Conservation (phyloP, 2,329 filamentous ascomycete genomes). For the Pseudophaeomoniella oleicola region DNA sequence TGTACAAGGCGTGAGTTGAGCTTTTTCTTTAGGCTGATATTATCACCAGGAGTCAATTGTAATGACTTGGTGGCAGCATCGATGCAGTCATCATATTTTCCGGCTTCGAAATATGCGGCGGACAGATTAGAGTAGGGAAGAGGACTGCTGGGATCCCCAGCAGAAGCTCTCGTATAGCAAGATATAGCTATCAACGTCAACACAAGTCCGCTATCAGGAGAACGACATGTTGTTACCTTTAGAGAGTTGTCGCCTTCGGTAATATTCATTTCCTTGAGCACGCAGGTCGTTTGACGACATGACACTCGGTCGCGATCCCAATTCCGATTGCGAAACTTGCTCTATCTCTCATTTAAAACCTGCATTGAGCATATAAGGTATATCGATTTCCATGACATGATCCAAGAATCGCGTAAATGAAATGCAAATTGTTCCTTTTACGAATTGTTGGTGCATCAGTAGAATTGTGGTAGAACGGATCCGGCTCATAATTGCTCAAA, state of each 20-base stretch:
- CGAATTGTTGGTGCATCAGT: no score
- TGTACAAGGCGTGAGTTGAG: not conserved
- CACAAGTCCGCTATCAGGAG: not conserved
- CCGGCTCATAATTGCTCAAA: no score
- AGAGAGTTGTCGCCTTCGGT: not conserved
- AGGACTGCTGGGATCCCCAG: not conserved
- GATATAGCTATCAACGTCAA: not conserved
- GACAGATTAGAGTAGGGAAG: not conserved
- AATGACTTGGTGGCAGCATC: not conserved
- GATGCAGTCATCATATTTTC: not conserved
- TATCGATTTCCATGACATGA: no score
- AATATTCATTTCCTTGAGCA: not conserved
- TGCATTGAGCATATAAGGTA: no score
- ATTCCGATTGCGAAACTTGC: no score
- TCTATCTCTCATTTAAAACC: no score
- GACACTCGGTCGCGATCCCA: no score
- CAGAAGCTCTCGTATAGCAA: not conserved
- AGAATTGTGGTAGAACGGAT: no score
- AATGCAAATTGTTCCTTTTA: no score
- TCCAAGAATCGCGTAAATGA: no score
- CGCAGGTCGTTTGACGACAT: not conserved
- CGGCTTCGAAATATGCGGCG: not conserved
- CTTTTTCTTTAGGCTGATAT: not conserved
- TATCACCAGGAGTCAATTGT: not conserved
- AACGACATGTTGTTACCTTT: not conserved